Percentiles rank a stretch among this genome's conserved stretches.
phyloP scores from a whole-genome alignment of 768 basidiomycete species.

The Xanthoconium purpureum region DNA sequence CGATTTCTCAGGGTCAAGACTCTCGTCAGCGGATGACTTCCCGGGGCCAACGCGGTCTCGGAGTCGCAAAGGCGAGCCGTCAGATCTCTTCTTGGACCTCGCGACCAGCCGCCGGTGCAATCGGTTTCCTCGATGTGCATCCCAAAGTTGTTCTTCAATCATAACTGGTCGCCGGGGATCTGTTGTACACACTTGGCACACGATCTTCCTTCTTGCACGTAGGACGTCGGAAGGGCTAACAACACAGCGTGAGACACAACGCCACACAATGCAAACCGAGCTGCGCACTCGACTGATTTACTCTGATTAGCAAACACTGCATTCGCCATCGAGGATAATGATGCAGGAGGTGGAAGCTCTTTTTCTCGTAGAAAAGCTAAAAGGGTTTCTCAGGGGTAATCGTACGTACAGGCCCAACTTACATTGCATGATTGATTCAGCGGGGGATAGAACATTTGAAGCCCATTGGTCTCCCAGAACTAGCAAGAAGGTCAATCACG shows the following conservation, averaged over 20 bases:
- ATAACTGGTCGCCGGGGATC: constrained; percentile 56
- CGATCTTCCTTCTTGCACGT: constrained; percentile 50
- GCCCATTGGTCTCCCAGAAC: constrained; percentile 58
- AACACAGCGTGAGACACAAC: constrained; percentile 9
- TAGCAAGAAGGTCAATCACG: constrained; percentile 19
- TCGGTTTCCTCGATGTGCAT: constrained; percentile 53
- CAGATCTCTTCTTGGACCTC: constrained; percentile 22
- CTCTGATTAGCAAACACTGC: constrained; percentile 45
- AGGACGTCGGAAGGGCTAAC: constrained; percentile 58
- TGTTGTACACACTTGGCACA: constrained; percentile 63
- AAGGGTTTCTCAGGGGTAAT: constrained; percentile 3
- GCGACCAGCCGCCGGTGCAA: constrained; percentile 49
- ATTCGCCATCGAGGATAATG: constrained; percentile 54
- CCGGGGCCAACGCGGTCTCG: neutral
- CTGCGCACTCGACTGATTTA: constrained; percentile 47
- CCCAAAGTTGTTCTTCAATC: constrained; percentile 59
- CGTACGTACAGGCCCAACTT: constrained; percentile 3
- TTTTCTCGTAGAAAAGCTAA: constrained; percentile 50
- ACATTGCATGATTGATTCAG: constrained; percentile 50
- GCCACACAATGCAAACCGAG: neutral
- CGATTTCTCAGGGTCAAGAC: neutral
- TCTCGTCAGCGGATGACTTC: constrained; percentile 6
- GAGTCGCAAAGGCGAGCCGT: neutral
- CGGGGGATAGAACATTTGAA: constrained; percentile 51
- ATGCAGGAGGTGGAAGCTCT: constrained; percentile 53